Evolutionary conservation across 73 alveolate genomes (phyloP), one percentile per base, ranked within the genome.

Genomic region (Effrenium voratum): DNA sequence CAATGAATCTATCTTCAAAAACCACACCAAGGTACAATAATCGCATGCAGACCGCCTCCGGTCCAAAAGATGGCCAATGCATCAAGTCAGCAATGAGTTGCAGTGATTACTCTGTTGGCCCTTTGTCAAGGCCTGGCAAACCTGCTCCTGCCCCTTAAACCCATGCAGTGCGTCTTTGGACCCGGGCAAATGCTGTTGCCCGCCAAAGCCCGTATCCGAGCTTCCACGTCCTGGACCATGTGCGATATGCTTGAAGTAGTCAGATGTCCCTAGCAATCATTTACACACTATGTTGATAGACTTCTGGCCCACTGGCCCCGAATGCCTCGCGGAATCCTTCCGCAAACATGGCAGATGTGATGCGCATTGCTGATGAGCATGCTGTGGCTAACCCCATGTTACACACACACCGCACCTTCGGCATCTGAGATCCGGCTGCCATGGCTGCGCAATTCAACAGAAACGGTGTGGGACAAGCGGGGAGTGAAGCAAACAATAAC

Each of bases 121-220:
- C n/a, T n/a, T n/a, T n/a, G n/a, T n/a, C n/a, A n/a, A n/a, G n/a
- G n/a, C n/a, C n/a, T n/a, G n/a, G n/a, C 92, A 81, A 70, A 81
- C 92, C 92, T 81, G 70, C 72, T 22, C 16, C 72, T 57, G 72
- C 3, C 72, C 1, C 72, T 0, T 57, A 2, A 55, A n/a, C 30
- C 72, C 72, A 57, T 57, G 72, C 28, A 22, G 28, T 57, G 16
- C 16, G 1, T 22, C 0, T 57, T 55, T 55, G 30, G 82, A 0
- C 28, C 82, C 50, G 34, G 38, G 73, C 96, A 88, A 50, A 88
- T n/a, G 86, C 68, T 88, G 96, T 88, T 88, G 81, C 96, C 96
- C 38, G 96, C 87, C 87, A 88, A 40, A 28, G 96, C 96, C 45
- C 96, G 86, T 66, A 88, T 88, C 86, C 96, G 85, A 40, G 86